Conservation (phyloP, 2,329 filamentous ascomycete genomes). For the Tolypocladium guangdongense region DNA sequence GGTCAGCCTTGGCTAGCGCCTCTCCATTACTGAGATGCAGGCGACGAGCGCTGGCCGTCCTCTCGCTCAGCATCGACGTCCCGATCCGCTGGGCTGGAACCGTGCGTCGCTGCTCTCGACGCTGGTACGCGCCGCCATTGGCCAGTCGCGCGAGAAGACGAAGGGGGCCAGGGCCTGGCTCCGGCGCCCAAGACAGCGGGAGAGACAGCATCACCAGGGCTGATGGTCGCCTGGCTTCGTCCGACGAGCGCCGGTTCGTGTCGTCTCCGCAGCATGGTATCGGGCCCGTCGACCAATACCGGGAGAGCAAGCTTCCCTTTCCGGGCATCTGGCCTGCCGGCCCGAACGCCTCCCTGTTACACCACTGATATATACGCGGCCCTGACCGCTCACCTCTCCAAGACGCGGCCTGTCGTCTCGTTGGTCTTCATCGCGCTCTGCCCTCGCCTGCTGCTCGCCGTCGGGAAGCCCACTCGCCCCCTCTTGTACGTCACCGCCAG, state of each 20-base stretch:
- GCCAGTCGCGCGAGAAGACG: background rate
- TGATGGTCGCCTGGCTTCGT: background rate
- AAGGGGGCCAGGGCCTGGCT: background rate
- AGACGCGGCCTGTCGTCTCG: background rate
- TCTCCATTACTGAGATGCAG: too few species aligned
- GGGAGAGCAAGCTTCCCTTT: background rate
- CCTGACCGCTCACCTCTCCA: background rate
- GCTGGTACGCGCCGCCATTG: background rate
- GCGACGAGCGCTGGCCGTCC: too few species aligned
- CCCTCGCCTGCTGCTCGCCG: background rate
- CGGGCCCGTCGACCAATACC: background rate
- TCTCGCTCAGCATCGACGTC: background rate
- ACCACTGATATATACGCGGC: background rate
- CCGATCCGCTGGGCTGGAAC: slow-evolving; percentile 1
- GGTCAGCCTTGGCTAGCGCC: background rate
- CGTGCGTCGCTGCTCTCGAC: background rate
- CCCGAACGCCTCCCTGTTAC: background rate
- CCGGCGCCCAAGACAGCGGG: background rate
- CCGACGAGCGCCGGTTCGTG: background rate
- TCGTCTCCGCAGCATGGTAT: background rate
- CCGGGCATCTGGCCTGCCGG: background rate
- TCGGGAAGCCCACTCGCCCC: background rate
- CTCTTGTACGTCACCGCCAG: background rate
- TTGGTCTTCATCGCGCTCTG: background rate
- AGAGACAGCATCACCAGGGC: background rate